Evolutionary conservation across 768 basidiomycete genomes (phyloP).

Genomic region (Tephrocybe sp.): DNA sequence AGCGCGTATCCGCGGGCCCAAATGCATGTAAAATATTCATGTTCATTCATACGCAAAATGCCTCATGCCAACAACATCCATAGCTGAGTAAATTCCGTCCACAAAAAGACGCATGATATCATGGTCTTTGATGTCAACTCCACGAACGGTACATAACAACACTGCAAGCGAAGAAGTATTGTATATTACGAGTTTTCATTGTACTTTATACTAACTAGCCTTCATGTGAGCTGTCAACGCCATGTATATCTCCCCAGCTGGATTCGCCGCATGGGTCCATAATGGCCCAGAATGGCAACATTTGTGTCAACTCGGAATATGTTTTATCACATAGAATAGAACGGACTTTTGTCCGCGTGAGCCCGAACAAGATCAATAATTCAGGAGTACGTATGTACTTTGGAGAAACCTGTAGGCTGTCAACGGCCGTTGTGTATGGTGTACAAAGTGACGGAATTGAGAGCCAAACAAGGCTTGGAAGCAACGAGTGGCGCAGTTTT

Average conservation of each 20-base stretch:
- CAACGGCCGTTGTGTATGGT: constrained; percentile 16
- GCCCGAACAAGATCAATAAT: constrained; percentile 10
- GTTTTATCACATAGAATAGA: neutral
- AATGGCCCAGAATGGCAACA: constrained; percentile 8
- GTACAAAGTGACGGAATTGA: constrained; percentile 23
- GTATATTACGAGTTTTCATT: neutral
- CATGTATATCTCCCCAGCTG: no score
- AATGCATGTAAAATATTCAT: no score
- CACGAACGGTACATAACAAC: no score
- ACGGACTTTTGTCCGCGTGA: constrained; percentile 1
- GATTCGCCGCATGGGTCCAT: no score
- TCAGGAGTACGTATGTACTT: constrained; percentile 4
- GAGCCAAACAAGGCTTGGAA: constrained; percentile 23
- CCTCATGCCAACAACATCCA: no score
- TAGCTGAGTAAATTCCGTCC: no score
- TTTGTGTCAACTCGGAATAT: neutral
- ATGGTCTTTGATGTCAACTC: no score
- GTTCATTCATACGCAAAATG: no score
- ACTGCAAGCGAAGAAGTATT: neutral
- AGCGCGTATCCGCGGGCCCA: no score
- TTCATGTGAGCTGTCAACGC: neutral
- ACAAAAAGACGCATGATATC: no score
- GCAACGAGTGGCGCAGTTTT: constrained; percentile 25
- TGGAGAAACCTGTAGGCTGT: neutral
- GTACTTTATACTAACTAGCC: neutral